Evolutionary conservation across 192 early-diverging fungal genomes (phyloP).

Genomic region (Rhizophlyctis rosea): DNA sequence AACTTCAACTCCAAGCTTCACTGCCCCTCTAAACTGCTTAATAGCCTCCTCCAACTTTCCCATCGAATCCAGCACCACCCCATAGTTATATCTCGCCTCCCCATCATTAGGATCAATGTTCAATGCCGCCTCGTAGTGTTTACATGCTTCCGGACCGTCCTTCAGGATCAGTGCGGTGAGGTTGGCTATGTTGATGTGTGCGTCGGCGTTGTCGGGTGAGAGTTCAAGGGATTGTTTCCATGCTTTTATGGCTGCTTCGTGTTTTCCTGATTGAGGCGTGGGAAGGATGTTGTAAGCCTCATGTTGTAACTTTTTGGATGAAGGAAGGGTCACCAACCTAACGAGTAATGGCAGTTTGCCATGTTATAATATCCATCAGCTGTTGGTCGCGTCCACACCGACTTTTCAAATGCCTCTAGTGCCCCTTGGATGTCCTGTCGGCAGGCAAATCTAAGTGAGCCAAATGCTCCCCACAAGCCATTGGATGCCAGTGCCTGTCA

Average conservation of each 20-base stretch:
- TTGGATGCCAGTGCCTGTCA: background rate
- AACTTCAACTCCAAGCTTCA: conserved; percentile 45
- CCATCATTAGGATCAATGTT: conserved; percentile 63
- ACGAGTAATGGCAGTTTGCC: conserved; percentile 30
- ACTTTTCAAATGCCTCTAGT: conserved; percentile 28
- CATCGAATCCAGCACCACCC: conserved; percentile 58
- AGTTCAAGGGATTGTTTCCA: conserved; percentile 58
- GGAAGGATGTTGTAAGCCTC: background rate
- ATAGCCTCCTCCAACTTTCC: conserved; percentile 56
- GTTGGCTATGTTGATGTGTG: conserved; percentile 70
- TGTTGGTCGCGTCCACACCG: conserved; percentile 14
- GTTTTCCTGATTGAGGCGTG: conserved; percentile 33
- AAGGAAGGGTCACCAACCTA: conserved; percentile 24
- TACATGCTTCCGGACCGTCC: conserved; percentile 44
- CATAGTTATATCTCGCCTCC: conserved; percentile 63
- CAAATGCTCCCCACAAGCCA: background rate
- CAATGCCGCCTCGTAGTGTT: conserved; percentile 54
- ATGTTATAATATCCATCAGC: conserved; percentile 47
- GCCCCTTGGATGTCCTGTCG: conserved; percentile 31
- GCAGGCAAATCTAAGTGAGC: background rate
- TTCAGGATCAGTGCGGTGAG: conserved; percentile 48
- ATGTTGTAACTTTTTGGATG: background rate
- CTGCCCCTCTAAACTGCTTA: conserved; percentile 50
- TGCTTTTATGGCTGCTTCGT: conserved; percentile 50
- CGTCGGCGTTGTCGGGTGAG: conserved; percentile 55